Evolutionary conservation across 352 stramenopile species (phyloP).

Genomic region (Pythium angustatum): DNA sequence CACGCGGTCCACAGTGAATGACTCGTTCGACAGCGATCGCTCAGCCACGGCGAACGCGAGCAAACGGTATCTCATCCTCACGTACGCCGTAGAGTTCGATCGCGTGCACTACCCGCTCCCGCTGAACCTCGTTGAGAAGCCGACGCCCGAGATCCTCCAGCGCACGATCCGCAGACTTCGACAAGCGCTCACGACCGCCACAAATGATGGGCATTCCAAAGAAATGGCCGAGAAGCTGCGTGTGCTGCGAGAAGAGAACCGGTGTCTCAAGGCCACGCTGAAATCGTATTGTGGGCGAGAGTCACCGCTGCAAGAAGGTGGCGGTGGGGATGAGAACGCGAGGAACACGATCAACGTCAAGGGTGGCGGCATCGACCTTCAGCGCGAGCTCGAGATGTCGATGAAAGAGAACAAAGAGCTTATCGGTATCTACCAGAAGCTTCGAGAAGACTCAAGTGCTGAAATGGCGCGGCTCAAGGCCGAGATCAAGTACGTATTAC

Average conservation of each 20-base stretch:
- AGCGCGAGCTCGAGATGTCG: conserved; percentile 53
- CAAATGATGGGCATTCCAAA: conserved; percentile 20
- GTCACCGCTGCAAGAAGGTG: conserved; percentile 16
- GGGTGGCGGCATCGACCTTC: conserved; percentile 39
- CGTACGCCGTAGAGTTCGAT: conserved; percentile 93
- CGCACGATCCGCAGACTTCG: conserved; percentile 77
- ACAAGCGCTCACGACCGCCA: conserved; percentile 33
- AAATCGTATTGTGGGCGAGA: conserved; percentile 49
- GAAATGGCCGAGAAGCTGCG: conserved; percentile 45
- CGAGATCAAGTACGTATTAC: conserved; percentile 50
- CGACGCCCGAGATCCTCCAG: conserved; percentile 70
- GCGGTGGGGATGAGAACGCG: conserved; percentile 24
- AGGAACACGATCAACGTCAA: conserved; percentile 6
- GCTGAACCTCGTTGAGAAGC: conserved; percentile 64
- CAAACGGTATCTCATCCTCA: conserved; percentile 94
- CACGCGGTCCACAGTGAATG: conserved; percentile 1
- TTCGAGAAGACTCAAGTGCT: conserved; percentile 51
- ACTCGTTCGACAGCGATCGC: conserved; percentile 24
- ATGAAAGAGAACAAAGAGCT: conserved; percentile 78
- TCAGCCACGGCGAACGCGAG: conserved; percentile 12
- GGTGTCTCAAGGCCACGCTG: conserved; percentile 63
- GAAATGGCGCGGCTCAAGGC: conserved; percentile 51
- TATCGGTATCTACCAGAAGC: conserved; percentile 69
- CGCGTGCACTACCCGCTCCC: conserved; percentile 93
- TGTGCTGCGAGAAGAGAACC: conserved; percentile 59